phyloP scores from a whole-genome alignment of 192 early-diverging fungal species.

The Coemansia sp. region DNA sequence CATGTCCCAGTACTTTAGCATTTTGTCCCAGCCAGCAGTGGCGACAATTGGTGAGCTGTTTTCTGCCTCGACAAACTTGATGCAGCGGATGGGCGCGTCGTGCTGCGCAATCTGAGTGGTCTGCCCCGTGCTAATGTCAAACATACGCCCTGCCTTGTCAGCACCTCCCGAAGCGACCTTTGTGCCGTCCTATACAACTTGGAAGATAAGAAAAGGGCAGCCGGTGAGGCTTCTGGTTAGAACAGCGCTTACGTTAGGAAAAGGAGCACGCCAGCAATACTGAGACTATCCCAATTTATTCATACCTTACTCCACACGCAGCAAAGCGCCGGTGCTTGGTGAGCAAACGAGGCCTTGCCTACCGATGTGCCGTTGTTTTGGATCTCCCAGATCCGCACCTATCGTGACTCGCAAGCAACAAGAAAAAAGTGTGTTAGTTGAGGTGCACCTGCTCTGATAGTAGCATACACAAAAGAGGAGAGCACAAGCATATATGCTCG shows the following conservation, averaged over 20 bases:
- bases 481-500: background rate
- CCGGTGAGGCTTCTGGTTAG: background rate
- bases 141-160: slow-evolving; percentile 83
- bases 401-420: slow-evolving; percentile 9
- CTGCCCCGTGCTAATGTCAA: slow-evolving; percentile 82
- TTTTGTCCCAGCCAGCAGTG: slow-evolving; percentile 97
- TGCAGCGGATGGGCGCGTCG: slow-evolving; percentile 82
- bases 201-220: background rate
- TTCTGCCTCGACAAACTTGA: slow-evolving; percentile 71
- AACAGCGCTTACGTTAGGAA: background rate
- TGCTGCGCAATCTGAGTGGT: slow-evolving; percentile 82
- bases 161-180: slow-evolving; percentile 87
- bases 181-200: slow-evolving; percentile 73
- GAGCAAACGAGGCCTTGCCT: slow-evolving; percentile 76
- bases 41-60: slow-evolving; percentile 64
- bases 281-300: slow-evolving; percentile 3
- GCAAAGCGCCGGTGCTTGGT: slow-evolving; percentile 80
- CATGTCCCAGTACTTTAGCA: slow-evolving; percentile 94
- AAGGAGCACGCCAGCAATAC: background rate
- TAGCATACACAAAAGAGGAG: background rate
- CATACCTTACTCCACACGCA: slow-evolving; percentile 70
- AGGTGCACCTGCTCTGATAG: background rate
- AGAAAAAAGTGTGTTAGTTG: background rate
- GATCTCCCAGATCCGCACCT: slow-evolving; percentile 94
- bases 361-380: slow-evolving; percentile 68